Evolutionary conservation across 202 grass and related monocot species (phyloP), one percentile per base, ranked within the genome.

Genomic region (Hordeum pubiflorum): DNA sequence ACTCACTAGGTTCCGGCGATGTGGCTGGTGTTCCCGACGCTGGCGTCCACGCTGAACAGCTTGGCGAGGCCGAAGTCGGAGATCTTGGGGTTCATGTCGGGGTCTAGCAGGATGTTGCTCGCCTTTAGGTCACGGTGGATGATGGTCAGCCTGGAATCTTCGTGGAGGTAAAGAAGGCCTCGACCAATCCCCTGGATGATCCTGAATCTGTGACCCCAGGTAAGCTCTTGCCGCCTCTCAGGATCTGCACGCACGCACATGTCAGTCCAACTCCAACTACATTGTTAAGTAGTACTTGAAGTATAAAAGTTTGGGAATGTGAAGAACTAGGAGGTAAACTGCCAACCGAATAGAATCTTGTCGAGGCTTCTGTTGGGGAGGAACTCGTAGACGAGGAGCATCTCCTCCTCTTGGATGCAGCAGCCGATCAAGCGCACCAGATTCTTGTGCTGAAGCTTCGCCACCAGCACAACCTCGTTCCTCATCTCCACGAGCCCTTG

Each of bases 41-140:
- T 91, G 0, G 70, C 18, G 13, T 91, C 89, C 0, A 86, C 2
- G 11, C 29, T 74, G 23, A 91, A 87, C 0, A 94, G 34, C 64
- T 83, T 94, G 0, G 92, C 86, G 9, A 94, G 72, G 34, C 89
- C 92, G 15, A 94, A 91, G 22, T 94, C 87, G 0, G 92, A 91
- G 38, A 94, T 94, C 75, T 91, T 91, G 20, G 91, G 89, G 43
- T 81, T 89, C 92, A 91, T 91, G n/a, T 87, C 24, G 0, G 3
- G 18, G 69, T 89, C 92, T 17, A 94, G 15, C 18, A 94, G 57
- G 48, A 89, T 85, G 41, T 91, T 94, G 52, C 89, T 89, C 0
- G 86, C 86, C 82, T 91, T 94, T 33, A 94, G 81, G 29, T 94
- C 89, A 0, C 83, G 86, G 37, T 94, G 91, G 68, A 94, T 85